phyloP scores from a whole-genome alignment of 2,329 filamentous ascomycete genomes.

The Fusarium pseudonygamai region DNA sequence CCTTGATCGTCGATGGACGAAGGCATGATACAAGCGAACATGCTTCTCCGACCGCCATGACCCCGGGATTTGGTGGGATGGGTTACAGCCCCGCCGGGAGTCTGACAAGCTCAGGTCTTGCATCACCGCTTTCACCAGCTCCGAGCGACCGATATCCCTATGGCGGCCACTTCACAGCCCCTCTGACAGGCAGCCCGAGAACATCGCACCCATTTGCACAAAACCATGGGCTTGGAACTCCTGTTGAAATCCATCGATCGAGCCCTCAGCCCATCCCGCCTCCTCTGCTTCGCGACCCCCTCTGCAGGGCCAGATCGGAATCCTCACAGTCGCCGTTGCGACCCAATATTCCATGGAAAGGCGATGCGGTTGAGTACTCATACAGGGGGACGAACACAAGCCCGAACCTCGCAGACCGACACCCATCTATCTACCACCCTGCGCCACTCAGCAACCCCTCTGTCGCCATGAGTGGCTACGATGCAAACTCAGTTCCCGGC shows the following conservation, averaged over 20 bases:
- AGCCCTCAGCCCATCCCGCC: slow-evolving; percentile 64
- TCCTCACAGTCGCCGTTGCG: slow-evolving; percentile 67
- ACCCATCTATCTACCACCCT: slow-evolving; percentile 60
- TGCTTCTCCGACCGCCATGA: slow-evolving; percentile 73
- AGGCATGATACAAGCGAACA: slow-evolving; percentile 72
- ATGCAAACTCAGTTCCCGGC: slow-evolving; percentile 2
- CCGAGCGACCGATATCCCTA: slow-evolving; percentile 66
- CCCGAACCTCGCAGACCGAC: slow-evolving; percentile 57
- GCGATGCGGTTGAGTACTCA: slow-evolving; percentile 66
- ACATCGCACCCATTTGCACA: slow-evolving; percentile 63
- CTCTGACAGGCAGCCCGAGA: slow-evolving; percentile 58
- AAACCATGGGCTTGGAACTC: slow-evolving; percentile 56
- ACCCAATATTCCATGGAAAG: slow-evolving; percentile 71
- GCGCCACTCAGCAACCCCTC: slow-evolving; percentile 53
- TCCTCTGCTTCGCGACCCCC: slow-evolving; percentile 66
- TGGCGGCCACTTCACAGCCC: slow-evolving; percentile 57
- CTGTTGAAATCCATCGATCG: slow-evolving; percentile 57
- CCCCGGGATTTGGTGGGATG: slow-evolving; percentile 73
- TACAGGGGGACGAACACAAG: slow-evolving; percentile 59
- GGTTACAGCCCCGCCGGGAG: slow-evolving; percentile 66
- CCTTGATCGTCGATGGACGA: slow-evolving; percentile 74
- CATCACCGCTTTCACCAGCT: slow-evolving; percentile 66
- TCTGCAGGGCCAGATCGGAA: slow-evolving; percentile 66
- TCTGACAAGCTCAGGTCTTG: slow-evolving; percentile 62
- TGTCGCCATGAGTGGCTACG: slow-evolving; percentile 8